Percentiles rank a stretch among this genome's conserved stretches.
Conservation (phyloP, 169 alveolate genomes). For the Theileria annulata region DNA sequence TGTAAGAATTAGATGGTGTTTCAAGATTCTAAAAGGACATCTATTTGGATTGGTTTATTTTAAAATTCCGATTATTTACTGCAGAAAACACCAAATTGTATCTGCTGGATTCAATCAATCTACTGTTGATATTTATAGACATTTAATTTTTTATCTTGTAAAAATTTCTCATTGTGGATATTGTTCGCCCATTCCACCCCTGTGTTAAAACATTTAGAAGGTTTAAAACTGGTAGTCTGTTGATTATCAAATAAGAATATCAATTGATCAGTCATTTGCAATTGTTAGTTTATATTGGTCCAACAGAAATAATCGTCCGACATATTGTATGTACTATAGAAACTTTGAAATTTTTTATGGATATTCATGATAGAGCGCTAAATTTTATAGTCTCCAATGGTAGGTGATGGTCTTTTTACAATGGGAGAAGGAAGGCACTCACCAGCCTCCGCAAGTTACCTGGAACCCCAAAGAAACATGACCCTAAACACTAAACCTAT, state of each 20-base stretch:
- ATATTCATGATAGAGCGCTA: not conserved
- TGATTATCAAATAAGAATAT: too few relatives aligned
- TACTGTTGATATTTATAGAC: not conserved
- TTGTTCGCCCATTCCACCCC: too few relatives aligned
- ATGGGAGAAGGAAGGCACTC: constrained; percentile 4
- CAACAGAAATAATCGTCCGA: too few relatives aligned
- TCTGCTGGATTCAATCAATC: not conserved
- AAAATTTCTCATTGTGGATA: too few relatives aligned
- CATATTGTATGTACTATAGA: constrained; percentile 11
- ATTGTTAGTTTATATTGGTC: too few relatives aligned
- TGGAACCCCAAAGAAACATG: not conserved
- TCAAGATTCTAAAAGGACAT: not conserved
- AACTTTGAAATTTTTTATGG: not conserved
- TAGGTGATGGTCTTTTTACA: constrained; percentile 16
- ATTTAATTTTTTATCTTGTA: constrained; percentile 2
- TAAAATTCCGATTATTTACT: constrained; percentile 1
- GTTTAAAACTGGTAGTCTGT: too few relatives aligned
- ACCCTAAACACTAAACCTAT: not conserved
- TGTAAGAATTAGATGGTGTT: constrained; percentile 19
- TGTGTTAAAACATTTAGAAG: not conserved
- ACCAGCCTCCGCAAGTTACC: not conserved
- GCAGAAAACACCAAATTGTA: not conserved
- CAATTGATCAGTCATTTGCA: too few relatives aligned
- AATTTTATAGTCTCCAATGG: not conserved
- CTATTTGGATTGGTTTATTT: not conserved